A percentile compares a stretch with the other conserved stretches of the same genome.
These are phyloP conservation scores for Venturia pyrina DNA, from an alignment of 2,329 filamentous ascomycete species.

Conservation along the genomic window DNA sequence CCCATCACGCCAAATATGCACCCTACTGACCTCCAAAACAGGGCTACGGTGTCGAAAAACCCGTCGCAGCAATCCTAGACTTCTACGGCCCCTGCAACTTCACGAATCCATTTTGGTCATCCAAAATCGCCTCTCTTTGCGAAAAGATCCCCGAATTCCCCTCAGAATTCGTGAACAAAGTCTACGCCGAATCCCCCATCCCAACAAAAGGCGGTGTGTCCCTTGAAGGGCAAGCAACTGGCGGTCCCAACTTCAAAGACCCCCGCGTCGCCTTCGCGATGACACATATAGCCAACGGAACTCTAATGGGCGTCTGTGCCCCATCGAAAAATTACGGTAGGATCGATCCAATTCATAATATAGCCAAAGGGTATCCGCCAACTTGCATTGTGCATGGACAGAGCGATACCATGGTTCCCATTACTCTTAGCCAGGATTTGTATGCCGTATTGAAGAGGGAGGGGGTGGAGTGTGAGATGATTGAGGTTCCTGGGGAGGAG, in stretches of 20 bases:
- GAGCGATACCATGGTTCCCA: conserved; percentile 31
- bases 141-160: conserved; percentile 21
- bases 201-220: conserved; percentile 31
- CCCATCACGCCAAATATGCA: too few species aligned
- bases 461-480: conserved; percentile 27
- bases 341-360: conserved; percentile 28
- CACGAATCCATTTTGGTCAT: conserved; percentile 28
- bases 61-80: conserved; percentile 30
- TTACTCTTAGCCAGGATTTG: conserved; percentile 26
- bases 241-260: conserved; percentile 15
- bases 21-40: conserved; percentile 12
- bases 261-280: conserved; percentile 32
- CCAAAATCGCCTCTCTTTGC: conserved; percentile 21
- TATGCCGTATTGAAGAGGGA: conserved; percentile 18
- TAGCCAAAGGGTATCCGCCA: conserved; percentile 25
- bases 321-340: conserved; percentile 14
- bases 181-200: conserved; percentile 28
- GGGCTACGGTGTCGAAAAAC: conserved; percentile 29
- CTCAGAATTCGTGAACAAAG: conserved; percentile 18
- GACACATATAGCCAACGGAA: conserved; percentile 32
- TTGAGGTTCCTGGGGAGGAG: conserved; percentile 31
- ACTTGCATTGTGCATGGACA: conserved; percentile 35
- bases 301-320: conserved; percentile 26
- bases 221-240: conserved; percentile 28
- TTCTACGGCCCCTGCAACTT: conserved; percentile 36